These are phyloP conservation scores for Penicillium glabrum DNA, from an alignment of 2,329 filamentous ascomycete species.

Conservation along the genomic window DNA sequence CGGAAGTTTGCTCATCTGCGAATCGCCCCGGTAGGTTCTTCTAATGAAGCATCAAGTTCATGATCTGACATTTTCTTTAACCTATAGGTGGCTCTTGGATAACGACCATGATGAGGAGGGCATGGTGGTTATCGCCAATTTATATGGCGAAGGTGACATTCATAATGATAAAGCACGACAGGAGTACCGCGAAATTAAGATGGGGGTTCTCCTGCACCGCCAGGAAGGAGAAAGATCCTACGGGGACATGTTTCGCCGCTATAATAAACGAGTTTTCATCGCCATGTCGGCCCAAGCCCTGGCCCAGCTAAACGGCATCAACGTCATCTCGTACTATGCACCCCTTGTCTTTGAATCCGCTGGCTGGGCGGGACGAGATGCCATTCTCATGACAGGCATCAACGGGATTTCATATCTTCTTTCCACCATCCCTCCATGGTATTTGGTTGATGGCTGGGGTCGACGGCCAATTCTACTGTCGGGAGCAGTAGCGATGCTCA, in stretches of 20 bases:
- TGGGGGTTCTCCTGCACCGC: constrained; percentile 88
- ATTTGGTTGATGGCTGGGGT: constrained; percentile 89
- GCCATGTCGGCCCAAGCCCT: constrained; percentile 97
- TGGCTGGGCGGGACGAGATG: constrained; percentile 88
- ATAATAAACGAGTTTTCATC: constrained; percentile 90
- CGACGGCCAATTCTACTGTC: constrained; percentile 85
- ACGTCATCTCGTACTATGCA: constrained; percentile 98
- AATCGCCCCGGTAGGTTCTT: constrained; percentile 75
- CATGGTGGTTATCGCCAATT: constrained; percentile 95
- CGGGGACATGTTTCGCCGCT: constrained; percentile 89
- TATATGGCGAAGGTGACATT: constrained; percentile 94
- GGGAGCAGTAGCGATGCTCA: constrained; percentile 83
- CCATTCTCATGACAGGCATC: constrained; percentile 95
- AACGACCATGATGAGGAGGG: constrained; percentile 98
- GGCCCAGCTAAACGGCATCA: constrained; percentile 97
- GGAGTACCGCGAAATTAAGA: constrained; percentile 98
- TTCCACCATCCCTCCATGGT: constrained; percentile 95
- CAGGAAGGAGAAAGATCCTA: constrained; percentile 95
- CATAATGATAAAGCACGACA: constrained; percentile 89
- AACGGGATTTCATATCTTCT: constrained; percentile 89
- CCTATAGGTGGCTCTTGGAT: constrained; percentile 83
- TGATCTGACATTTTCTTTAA: constrained; percentile 1
- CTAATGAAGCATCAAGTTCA: not conserved
- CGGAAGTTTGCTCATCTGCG: constrained; percentile 90
- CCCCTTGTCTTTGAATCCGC: constrained; percentile 95